Evolutionary conservation across 768 basidiomycete species (phyloP).

Genomic region (Pulveroboletus sp.): DNA sequence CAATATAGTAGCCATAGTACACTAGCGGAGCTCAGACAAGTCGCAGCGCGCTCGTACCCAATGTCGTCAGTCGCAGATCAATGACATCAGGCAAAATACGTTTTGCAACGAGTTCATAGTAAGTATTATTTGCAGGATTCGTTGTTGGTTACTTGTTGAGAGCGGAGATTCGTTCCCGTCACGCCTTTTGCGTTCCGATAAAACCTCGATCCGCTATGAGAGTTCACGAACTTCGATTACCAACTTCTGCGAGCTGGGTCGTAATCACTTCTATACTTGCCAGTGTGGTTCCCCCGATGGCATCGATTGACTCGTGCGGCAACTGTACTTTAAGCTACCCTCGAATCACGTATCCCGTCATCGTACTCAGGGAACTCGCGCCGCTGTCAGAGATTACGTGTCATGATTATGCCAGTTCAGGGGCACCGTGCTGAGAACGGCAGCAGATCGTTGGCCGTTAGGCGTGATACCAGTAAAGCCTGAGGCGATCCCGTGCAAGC

Average conservation of each 20-base stretch:
- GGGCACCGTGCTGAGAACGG: slow-evolving; percentile 9
- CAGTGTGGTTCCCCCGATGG: slow-evolving; percentile 25
- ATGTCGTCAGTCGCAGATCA: no score
- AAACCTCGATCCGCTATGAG: slow-evolving; percentile 20
- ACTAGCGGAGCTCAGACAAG: no score
- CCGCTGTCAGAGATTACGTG: slow-evolving; percentile 32
- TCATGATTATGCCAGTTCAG: slow-evolving; percentile 6
- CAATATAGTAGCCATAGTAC: no score
- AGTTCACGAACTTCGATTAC: slow-evolving; percentile 10
- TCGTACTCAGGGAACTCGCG: slow-evolving; percentile 16
- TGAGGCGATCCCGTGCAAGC: slow-evolving; percentile 17
- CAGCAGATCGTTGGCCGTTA: slow-evolving; percentile 9
- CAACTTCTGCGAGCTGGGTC: slow-evolving; percentile 14
- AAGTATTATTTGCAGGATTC: slow-evolving; percentile 15
- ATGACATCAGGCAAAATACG: slow-evolving; percentile 4
- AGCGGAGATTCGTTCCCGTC: slow-evolving; percentile 26
- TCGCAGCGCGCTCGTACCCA: no score
- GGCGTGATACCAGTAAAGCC: slow-evolving; percentile 6
- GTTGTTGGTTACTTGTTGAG: slow-evolving; percentile 22
- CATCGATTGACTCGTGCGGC: slow-evolving; percentile 27
- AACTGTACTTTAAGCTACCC: slow-evolving; percentile 17
- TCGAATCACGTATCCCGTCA: slow-evolving; percentile 26
- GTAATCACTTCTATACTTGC: slow-evolving; percentile 13
- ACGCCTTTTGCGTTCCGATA: slow-evolving; percentile 13
- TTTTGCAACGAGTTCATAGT: no score